These are phyloP conservation scores for Gossypium aridum DNA, from an alignment of 441 rosid genomes.

Conservation along the genomic window DNA sequence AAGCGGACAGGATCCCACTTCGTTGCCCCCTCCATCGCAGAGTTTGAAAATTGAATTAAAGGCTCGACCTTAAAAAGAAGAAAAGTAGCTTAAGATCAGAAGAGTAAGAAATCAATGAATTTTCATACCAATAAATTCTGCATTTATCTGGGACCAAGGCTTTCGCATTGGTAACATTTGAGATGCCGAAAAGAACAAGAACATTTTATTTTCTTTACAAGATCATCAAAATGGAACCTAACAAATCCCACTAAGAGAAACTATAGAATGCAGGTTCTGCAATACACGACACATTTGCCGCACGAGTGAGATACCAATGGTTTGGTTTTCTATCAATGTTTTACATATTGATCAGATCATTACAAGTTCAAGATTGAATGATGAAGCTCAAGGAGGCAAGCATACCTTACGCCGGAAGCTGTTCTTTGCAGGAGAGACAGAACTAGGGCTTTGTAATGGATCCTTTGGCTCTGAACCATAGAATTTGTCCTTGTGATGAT, in stretches of 20 bases:
- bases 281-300: background rate
- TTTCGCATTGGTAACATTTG: background rate
- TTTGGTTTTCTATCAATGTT: background rate
- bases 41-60: constrained; percentile 62
- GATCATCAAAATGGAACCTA: background rate
- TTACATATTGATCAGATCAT: background rate
- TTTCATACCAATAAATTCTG: too few relatives aligned
- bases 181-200: background rate
- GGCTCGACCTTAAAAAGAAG: constrained; percentile 48
- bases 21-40: constrained; percentile 84
- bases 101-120: background rate
- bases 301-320: background rate
- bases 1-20: constrained; percentile 79
- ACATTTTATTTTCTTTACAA: background rate
- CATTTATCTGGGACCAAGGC: too few relatives aligned
- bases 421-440: constrained; percentile 39
- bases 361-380: constrained; percentile 6
- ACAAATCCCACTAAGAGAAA: background rate
- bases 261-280: background rate
- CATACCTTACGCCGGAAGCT: constrained; percentile 58
- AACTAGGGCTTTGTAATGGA: constrained; percentile 43
- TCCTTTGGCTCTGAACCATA: constrained; percentile 38
- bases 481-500: constrained; percentile 33
- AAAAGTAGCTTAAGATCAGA: constrained; percentile 9
- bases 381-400: constrained; percentile 8